A percentile compares a stretch with the other conserved stretches of the same genome.
phyloP scores from a whole-genome alignment of 2,329 filamentous ascomycete species.

The Fusarium brevicatenulatum region DNA sequence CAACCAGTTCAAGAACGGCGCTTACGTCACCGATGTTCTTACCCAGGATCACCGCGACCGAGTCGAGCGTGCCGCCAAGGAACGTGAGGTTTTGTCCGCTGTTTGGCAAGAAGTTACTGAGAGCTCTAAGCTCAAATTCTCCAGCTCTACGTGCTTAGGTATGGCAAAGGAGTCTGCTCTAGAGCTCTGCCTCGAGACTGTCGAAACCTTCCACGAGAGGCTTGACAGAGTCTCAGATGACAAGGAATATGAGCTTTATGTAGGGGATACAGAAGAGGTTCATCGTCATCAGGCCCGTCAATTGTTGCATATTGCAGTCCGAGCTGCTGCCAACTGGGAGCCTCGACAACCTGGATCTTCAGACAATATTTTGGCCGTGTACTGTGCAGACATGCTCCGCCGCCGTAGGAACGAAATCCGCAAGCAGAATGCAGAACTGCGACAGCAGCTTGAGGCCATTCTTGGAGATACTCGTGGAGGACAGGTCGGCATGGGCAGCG shows the following conservation, averaged over 20 bases:
- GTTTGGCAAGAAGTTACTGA: not conserved
- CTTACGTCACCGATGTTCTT: conserved; percentile 27
- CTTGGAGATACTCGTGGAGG: conserved; percentile 21
- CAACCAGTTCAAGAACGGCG: not conserved
- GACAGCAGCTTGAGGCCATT: conserved; percentile 12
- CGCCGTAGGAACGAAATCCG: conserved; percentile 8
- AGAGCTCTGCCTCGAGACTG: conserved; percentile 28
- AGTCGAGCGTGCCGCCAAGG: conserved; percentile 12
- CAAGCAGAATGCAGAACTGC: conserved; percentile 4
- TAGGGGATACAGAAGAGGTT: not conserved
- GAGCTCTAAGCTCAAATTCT: no score
- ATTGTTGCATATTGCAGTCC: conserved; percentile 31
- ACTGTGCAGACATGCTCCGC: conserved; percentile 24
- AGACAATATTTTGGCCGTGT: conserved; percentile 8
- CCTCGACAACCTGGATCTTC: not conserved
- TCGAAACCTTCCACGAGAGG: conserved; percentile 7
- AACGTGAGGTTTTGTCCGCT: conserved; percentile 15
- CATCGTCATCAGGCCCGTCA: conserved; percentile 16
- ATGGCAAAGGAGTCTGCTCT: not conserved
- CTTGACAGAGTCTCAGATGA: conserved; percentile 1
- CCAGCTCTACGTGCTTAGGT: not conserved
- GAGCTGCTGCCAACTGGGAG: conserved; percentile 31
- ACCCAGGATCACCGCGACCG: conserved; percentile 24
- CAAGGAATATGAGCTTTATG: not conserved
- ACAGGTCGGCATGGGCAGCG: not conserved